These are phyloP conservation scores for Puccinia triticina DNA, from an alignment of 1,284 basidiomycete species.

Conservation along the genomic window DNA sequence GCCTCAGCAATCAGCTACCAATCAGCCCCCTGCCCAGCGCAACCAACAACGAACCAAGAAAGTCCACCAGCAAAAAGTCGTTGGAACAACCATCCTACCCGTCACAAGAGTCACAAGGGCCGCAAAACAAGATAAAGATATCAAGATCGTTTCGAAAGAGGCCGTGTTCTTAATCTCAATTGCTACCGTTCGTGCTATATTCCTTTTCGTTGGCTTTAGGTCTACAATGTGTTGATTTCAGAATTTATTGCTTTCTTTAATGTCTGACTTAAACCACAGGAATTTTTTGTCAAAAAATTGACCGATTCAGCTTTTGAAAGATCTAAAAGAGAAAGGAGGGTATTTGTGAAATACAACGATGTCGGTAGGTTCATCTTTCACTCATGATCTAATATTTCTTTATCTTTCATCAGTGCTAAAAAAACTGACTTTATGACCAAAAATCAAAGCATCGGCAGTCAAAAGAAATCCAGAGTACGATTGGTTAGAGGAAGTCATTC, in stretches of 20 bases:
- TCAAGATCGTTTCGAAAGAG: slow-evolving; percentile 44
- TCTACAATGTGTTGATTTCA: neutral
- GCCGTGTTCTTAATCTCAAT: slow-evolving; percentile 44
- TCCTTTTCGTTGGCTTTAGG: neutral
- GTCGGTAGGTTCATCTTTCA: slow-evolving; percentile 37
- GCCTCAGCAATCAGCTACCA: slow-evolving; percentile 2
- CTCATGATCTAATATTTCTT: neutral
- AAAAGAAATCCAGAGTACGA: slow-evolving; percentile 44
- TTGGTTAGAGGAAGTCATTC: slow-evolving; percentile 50
- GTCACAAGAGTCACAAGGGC: slow-evolving; percentile 34
- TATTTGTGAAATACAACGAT: slow-evolving; percentile 49
- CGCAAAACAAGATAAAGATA: slow-evolving; percentile 53
- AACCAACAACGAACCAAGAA: neutral
- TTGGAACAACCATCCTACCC: slow-evolving; percentile 44
- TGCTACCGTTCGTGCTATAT: slow-evolving; percentile 33
- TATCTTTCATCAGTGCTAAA: neutral
- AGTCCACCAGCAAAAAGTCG: slow-evolving; percentile 64
- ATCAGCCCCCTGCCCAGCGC: neutral
- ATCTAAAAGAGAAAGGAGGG: slow-evolving; percentile 36
- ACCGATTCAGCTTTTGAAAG: slow-evolving; percentile 44
- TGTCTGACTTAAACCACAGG: slow-evolving; percentile 20
- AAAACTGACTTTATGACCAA: neutral
- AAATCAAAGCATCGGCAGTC: slow-evolving; percentile 20
- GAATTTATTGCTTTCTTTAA: neutral
- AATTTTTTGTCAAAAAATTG: slow-evolving; percentile 50